These are phyloP conservation scores for Grifola frondosa DNA, from an alignment of 1,284 basidiomycete species.

Conservation along the genomic window DNA sequence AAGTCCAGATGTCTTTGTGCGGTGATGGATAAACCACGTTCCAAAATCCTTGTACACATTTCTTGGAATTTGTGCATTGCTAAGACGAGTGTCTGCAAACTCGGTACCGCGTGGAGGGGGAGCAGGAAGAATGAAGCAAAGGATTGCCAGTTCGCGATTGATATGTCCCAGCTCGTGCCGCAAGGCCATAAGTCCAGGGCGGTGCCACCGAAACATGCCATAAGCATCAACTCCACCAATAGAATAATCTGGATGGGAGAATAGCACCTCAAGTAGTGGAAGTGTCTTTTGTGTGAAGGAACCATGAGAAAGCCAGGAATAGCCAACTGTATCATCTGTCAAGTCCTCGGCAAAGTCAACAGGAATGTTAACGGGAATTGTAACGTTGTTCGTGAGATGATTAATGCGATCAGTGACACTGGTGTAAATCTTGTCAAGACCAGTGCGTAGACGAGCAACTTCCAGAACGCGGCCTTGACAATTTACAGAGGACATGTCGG, in stretches of 20 bases:
- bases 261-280: not conserved
- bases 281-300: not conserved
- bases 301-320: not conserved
- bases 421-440: not conserved
- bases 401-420: not conserved
- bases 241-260: not conserved
- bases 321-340: not conserved
- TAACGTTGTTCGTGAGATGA: not conserved
- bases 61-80: not conserved
- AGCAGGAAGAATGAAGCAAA: constrained; percentile 1
- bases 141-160: not conserved
- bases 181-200: not conserved
- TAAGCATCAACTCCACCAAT: not conserved
- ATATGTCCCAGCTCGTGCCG: not conserved
- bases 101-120: constrained; percentile 3
- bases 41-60: constrained; percentile 2
- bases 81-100: constrained; percentile 3
- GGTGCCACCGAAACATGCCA: not conserved
- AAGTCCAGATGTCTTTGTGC: not conserved
- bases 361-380: not conserved
- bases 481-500: not conserved
- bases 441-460: not conserved
- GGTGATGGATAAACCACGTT: constrained; percentile 5
- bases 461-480: not conserved
- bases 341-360: not conserved